Evolutionary conservation across 2,329 filamentous ascomycete species (phyloP).

Genomic region (Trichophyton benhamiae): DNA sequence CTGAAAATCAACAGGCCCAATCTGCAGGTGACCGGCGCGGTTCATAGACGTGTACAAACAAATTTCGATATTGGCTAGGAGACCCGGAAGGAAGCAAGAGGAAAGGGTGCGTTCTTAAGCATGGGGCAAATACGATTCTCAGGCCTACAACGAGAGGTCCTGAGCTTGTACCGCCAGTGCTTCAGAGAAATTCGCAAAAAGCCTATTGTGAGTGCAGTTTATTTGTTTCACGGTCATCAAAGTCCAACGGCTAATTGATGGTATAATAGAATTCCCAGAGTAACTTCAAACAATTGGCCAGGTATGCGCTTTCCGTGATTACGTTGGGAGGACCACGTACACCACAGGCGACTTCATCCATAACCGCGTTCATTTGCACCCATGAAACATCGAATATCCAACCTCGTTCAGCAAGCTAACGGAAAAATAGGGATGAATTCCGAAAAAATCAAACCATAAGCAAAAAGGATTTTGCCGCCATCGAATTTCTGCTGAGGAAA

Average conservation of each 20-base stretch:
- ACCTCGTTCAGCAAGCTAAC: neutral
- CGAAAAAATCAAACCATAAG: constrained; percentile 54
- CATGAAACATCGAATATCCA: too few relatives aligned
- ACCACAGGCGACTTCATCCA: too few relatives aligned
- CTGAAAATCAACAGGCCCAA: neutral
- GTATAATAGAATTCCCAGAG: constrained; percentile 25
- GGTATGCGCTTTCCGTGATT: constrained; percentile 21
- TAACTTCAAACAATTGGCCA: constrained; percentile 32
- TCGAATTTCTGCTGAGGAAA: constrained; percentile 75
- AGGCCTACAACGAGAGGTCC: constrained; percentile 79
- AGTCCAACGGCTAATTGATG: neutral
- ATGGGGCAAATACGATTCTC: constrained; percentile 40
- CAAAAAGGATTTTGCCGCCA: constrained; percentile 73
- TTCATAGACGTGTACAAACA: neutral
- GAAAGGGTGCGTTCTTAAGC: neutral
- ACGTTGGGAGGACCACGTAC: neutral
- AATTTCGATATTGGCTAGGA: neutral
- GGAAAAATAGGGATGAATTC: constrained; percentile 58
- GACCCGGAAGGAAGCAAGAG: neutral
- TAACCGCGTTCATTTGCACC: too few relatives aligned
- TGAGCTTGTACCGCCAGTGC: constrained; percentile 76
- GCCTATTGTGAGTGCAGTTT: constrained; percentile 46
- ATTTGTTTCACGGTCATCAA: too few relatives aligned
- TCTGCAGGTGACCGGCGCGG: neutral
- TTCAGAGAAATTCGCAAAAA: constrained; percentile 72